Conservation (phyloP, 2,329 filamentous ascomycete genomes). For the Pseudogymnoascus sp. region DNA sequence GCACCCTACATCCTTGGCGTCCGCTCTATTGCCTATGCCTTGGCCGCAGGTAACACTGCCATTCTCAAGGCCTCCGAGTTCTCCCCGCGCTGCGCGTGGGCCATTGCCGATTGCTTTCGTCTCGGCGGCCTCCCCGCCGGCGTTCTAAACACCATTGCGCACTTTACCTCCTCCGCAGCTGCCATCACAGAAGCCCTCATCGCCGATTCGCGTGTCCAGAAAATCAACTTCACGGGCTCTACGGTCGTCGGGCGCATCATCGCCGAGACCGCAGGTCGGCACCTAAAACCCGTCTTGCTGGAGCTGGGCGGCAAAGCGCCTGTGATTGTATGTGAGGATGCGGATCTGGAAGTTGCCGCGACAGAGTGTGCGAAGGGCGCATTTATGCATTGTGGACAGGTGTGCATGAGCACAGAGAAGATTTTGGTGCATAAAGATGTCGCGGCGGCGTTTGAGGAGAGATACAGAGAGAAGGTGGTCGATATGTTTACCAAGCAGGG, state of each 20-base stretch:
- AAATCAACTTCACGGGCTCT: constrained; percentile 82
- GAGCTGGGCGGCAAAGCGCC: constrained; percentile 59
- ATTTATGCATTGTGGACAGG: constrained; percentile 70
- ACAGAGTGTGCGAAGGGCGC: constrained; percentile 61
- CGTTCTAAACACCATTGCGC: constrained; percentile 65
- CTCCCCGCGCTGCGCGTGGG: constrained; percentile 57
- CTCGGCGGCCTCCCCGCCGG: constrained; percentile 73
- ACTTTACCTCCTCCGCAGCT: constrained; percentile 59
- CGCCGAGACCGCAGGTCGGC: constrained; percentile 50
- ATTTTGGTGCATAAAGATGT: constrained; percentile 53
- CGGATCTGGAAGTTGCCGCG: constrained; percentile 67
- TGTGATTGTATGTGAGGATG: constrained; percentile 73
- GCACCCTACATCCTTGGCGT: constrained; percentile 50
- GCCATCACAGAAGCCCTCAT: constrained; percentile 63
- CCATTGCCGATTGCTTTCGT: constrained; percentile 56
- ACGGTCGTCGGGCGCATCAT: constrained; percentile 69
- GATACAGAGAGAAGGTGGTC: constrained; percentile 31
- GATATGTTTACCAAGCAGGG: constrained; percentile 40
- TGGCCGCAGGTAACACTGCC: constrained; percentile 73
- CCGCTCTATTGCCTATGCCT: constrained; percentile 53
- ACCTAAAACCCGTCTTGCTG: not conserved
- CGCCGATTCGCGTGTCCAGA: constrained; percentile 60
- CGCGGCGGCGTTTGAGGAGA: constrained; percentile 38
- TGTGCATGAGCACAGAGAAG: constrained; percentile 81
- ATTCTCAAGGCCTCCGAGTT: constrained; percentile 67